Evolutionary conservation across 2,329 filamentous ascomycete species (phyloP), one percentile per base, ranked within the genome.

Genomic region (Aureobasidium lini): DNA sequence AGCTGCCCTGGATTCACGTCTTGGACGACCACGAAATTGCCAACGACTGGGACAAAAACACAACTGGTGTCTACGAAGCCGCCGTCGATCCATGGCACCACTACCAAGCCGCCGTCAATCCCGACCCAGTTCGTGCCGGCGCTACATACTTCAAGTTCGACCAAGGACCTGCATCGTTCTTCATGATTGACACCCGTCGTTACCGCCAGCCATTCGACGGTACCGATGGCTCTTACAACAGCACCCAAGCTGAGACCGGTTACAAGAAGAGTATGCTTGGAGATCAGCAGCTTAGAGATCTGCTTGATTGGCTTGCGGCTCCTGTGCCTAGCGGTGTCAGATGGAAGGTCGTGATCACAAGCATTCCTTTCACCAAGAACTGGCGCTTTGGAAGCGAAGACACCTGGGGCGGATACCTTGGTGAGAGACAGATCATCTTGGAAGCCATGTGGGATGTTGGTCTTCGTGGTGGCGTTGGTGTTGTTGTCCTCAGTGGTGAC

Each of bases 291-390:
- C 82, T 95, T 0, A 78, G 81, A 5, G 91, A 95, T 65, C 81
- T 99, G 1, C 77, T 96, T 5, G 79, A 80, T 4, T 99, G 88
- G 81, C 79, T 99, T 18, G 77, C 78, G 10, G 84, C 82, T 1
- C 85, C 88, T 0, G 88, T 90, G 63, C 87, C 89, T 0, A 76
- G 77, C 32, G 90, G 90, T 1, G 86, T 96, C 0, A 86, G 87
- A 68, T 99, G 94, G 93, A 97, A 97, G 76, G 85, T 99, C 66
- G 79, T 99, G 53, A 86, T 92, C 16, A 92, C 89, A 40, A 92
- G 89, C 16, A 88, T 97, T 5, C 94, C 94, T 0, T 96, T 99
- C 71, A 97, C 94, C 6, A 95, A 96, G 76, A 99, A 99, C 73
- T 99, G 94, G 93, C 87, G 85, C 28, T 84, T 96, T 64, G 93